phyloP scores from a whole-genome alignment of 495 filamentous ascomycete genomes.

The Staphylotrichum longicolle region DNA sequence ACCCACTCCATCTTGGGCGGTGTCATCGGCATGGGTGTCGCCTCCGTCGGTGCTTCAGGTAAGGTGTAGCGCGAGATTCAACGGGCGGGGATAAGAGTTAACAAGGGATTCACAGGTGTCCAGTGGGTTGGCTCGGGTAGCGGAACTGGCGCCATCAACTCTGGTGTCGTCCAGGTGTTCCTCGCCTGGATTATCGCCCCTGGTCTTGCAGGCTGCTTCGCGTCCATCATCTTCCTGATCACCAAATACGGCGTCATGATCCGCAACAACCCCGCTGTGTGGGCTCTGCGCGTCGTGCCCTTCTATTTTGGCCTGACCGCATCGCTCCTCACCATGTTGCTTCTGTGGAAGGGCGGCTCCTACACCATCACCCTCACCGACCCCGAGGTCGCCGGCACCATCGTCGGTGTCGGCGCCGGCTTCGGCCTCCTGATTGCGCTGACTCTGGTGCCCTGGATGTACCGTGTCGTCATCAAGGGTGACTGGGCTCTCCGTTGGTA shows the following conservation, averaged over 20 bases:
- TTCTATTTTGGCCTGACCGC: slow-evolving; percentile 62
- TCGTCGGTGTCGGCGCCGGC: slow-evolving; percentile 57
- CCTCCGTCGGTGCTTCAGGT: slow-evolving; percentile 47
- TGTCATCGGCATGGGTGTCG: slow-evolving; percentile 63
- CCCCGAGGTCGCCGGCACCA: slow-evolving; percentile 49
- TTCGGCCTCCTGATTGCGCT: slow-evolving; percentile 50
- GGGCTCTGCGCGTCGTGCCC: slow-evolving; percentile 57
- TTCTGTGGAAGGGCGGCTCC: slow-evolving; percentile 56
- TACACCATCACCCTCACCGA: slow-evolving; percentile 47
- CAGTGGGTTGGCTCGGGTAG: slow-evolving; percentile 53
- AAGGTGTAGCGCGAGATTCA: neutral
- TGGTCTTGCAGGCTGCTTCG: slow-evolving; percentile 51
- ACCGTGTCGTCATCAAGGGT: slow-evolving; percentile 55
- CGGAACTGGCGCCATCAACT: slow-evolving; percentile 49
- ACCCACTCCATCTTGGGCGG: slow-evolving; percentile 65
- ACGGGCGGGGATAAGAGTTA: too few relatives aligned
- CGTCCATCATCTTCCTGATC: slow-evolving; percentile 59
- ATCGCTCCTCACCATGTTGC: slow-evolving; percentile 61
- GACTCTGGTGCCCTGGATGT: slow-evolving; percentile 64
- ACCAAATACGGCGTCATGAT: slow-evolving; percentile 63
- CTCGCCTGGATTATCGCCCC: slow-evolving; percentile 63
- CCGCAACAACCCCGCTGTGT: slow-evolving; percentile 56
- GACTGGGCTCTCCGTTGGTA: slow-evolving; percentile 59
- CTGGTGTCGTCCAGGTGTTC: slow-evolving; percentile 46
- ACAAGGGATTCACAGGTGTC: slow-evolving; percentile 28